Percentiles rank a stretch among this genome's conserved stretches.
Conservation (phyloP, 2,329 filamentous ascomycete species). For the Epichloe scottii region DNA sequence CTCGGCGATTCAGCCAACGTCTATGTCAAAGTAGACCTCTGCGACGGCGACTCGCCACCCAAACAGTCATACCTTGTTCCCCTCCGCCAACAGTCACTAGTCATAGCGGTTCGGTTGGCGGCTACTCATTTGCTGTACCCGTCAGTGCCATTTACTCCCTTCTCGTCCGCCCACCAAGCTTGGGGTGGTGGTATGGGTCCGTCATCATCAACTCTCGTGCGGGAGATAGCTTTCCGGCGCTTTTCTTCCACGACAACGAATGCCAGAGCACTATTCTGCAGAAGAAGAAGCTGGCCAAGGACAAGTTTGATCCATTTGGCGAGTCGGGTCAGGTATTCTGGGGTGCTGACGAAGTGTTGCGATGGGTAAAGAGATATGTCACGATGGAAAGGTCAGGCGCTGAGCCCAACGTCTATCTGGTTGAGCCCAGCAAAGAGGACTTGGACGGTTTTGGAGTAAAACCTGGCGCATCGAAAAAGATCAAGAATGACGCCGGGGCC, state of each 20-base stretch:
- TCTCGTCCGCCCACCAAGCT: constrained; percentile 76
- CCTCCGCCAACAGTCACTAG: constrained; percentile 77
- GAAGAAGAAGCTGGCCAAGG: constrained; percentile 71
- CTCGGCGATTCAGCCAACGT: constrained; percentile 76
- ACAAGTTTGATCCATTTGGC: constrained; percentile 84
- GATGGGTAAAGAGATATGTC: constrained; percentile 81
- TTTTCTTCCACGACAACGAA: constrained; percentile 97
- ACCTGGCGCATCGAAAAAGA: constrained; percentile 28
- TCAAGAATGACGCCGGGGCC: constrained; percentile 20
- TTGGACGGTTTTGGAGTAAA: constrained; percentile 65
- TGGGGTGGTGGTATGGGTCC: constrained; percentile 98
- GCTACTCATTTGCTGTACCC: constrained; percentile 85
- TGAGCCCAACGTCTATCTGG: constrained; percentile 81
- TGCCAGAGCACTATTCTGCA: constrained; percentile 92
- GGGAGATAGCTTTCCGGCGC: constrained; percentile 84
- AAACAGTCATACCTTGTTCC: constrained; percentile 84
- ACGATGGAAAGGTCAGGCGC: constrained; percentile 70
- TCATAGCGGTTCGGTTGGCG: constrained; percentile 57
- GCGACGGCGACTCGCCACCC: constrained; percentile 67
- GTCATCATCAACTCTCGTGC: constrained; percentile 83
- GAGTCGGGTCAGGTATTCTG: constrained; percentile 83
- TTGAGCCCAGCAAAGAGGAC: constrained; percentile 80
- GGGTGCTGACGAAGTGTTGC: constrained; percentile 89
- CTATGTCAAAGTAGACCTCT: constrained; percentile 91
- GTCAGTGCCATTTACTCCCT: constrained; percentile 84